A percentile compares a stretch with the other conserved stretches of the same genome.
Conservation (phyloP, 768 basidiomycete genomes). For the Saitozyma sp. region DNA sequence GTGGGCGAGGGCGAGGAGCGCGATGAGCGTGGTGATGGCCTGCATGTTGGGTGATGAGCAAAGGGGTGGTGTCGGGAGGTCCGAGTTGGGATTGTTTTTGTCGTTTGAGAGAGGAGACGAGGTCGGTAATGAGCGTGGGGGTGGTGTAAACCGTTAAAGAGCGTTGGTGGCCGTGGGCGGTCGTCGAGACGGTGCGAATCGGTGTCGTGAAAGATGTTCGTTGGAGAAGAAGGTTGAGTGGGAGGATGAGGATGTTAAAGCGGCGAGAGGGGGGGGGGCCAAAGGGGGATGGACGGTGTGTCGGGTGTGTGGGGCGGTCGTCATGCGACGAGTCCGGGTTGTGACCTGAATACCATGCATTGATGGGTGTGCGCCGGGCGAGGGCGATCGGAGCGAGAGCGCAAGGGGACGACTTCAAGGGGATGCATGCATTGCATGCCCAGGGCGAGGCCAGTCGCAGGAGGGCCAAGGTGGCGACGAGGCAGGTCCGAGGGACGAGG, state of each 20-base stretch:
- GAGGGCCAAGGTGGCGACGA: background rate
- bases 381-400: background rate
- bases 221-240: too few species aligned
- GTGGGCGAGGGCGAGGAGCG: constrained; percentile 27
- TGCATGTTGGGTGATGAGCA: constrained; percentile 28
- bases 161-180: too few species aligned
- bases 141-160: too few species aligned
- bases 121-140: too few species aligned
- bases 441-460: background rate
- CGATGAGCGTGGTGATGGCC: constrained; percentile 23
- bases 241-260: background rate
- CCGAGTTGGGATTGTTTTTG: too few species aligned
- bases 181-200: too few species aligned
- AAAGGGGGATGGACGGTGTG: background rate
- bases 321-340: too few species aligned
- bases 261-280: constrained; percentile 8
- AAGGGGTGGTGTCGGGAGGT: background rate
- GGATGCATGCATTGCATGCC: background rate
- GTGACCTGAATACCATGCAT: too few species aligned
- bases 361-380: constrained; percentile 4
- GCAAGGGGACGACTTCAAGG: constrained; percentile 5
- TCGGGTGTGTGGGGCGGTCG: too few species aligned
- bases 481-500: too few species aligned
- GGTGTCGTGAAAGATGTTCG: too few species aligned
- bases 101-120: too few species aligned